Conservation (phyloP, 441 rosid species). For the Pelargonium myrrhifolium region DNA sequence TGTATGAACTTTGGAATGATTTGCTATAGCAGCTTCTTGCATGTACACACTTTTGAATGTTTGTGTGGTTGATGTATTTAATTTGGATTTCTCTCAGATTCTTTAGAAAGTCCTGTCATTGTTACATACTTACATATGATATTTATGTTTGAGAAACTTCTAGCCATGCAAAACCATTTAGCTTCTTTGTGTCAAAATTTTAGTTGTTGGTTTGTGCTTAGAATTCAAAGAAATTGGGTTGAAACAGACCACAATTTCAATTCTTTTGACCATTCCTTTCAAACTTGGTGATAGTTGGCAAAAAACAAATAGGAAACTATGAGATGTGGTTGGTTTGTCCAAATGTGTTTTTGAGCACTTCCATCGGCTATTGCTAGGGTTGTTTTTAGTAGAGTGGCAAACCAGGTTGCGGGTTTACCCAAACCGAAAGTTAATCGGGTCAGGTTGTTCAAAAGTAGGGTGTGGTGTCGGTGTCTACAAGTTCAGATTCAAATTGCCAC, state of each 20-base stretch:
- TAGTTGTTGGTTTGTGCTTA: neutral
- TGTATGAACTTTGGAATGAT: neutral
- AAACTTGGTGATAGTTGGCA: neutral
- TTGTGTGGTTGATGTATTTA: neutral
- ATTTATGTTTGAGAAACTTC: neutral
- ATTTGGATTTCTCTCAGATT: neutral
- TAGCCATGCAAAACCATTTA: neutral
- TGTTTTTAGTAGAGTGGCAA: too few relatives aligned
- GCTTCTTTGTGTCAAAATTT: neutral
- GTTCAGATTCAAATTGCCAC: too few relatives aligned
- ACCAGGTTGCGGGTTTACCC: too few relatives aligned
- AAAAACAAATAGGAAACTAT: neutral
- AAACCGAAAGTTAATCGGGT: too few relatives aligned
- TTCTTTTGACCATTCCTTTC: neutral
- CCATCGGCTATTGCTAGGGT: too few relatives aligned
- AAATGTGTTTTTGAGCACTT: neutral
- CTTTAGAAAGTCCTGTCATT: neutral
- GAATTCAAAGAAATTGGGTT: too few relatives aligned
- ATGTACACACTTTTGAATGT: neutral
- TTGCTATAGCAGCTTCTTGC: neutral
- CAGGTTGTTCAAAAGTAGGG: too few relatives aligned
- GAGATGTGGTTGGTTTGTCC: neutral
- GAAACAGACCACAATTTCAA: too few relatives aligned
- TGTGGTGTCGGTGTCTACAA: too few relatives aligned
- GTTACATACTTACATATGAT: neutral